A percentile compares a stretch with the other conserved stretches of the same genome.
These are phyloP conservation scores for Saccharum hybrid DNA, from an alignment of 202 grass and related monocot species.

Conservation along the genomic window DNA sequence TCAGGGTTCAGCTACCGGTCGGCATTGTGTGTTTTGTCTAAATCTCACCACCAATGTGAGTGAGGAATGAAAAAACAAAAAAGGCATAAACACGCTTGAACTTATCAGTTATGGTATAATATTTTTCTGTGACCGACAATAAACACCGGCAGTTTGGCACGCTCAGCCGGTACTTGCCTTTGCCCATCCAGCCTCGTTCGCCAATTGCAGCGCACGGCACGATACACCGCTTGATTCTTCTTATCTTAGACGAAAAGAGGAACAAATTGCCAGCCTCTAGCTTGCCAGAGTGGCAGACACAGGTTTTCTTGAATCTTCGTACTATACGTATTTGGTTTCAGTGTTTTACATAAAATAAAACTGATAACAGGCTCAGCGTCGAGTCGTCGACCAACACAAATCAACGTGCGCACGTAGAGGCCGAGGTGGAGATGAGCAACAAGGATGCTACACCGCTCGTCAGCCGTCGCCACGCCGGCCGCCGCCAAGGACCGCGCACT, in stretches of 20 bases:
- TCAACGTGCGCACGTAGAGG: background rate
- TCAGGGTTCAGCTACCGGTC: too few species aligned
- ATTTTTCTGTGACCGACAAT: too few species aligned
- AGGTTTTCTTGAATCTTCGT: too few species aligned
- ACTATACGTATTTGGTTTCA: background rate
- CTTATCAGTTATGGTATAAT: too few species aligned
- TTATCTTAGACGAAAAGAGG: background rate
- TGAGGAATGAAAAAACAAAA: background rate
- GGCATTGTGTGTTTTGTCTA: too few species aligned
- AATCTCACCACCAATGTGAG: too few species aligned
- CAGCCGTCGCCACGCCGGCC: conserved; percentile 25
- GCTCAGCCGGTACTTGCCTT: background rate
- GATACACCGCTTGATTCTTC: background rate
- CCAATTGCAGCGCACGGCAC: background rate
- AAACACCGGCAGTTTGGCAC: background rate
- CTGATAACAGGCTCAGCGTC: too few species aligned
- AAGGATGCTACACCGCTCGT: background rate
- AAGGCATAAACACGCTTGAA: background rate
- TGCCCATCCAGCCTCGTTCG: background rate
- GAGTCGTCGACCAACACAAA: background rate
- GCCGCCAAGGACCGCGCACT: conserved; percentile 35
- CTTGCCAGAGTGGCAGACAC: background rate
- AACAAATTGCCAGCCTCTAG: background rate
- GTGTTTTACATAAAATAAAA: background rate
- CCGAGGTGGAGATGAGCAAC: background rate